phyloP scores from a whole-genome alignment of 1,284 basidiomycete genomes.

The Fistulina hepatica region DNA sequence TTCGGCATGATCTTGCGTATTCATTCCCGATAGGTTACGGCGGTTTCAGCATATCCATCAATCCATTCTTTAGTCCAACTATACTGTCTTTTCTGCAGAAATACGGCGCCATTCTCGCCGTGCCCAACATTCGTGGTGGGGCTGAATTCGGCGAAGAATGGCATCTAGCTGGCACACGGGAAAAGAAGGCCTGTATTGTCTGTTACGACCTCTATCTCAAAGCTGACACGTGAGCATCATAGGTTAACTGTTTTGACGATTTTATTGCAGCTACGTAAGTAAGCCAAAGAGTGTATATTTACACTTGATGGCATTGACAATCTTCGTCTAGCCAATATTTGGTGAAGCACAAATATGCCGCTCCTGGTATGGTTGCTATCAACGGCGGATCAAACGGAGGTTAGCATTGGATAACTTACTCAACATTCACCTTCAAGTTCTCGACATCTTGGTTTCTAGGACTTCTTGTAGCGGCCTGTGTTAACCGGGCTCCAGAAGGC shows the following conservation, averaged over 20 bases:
- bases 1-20: constrained; percentile 1
- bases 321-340: constrained; percentile 46
- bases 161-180: constrained; percentile 62
- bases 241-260: constrained; percentile 75
- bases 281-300: neutral
- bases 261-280: constrained; percentile 70
- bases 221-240: constrained; percentile 3
- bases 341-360: constrained; percentile 60
- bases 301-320: constrained; percentile 2
- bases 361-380: constrained; percentile 64
- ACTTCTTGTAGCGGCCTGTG: constrained; percentile 67
- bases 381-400: constrained; percentile 76
- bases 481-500: constrained; percentile 69
- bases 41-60: constrained; percentile 66
- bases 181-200: constrained; percentile 45
- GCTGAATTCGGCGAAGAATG: constrained; percentile 78
- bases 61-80: constrained; percentile 61
- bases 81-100: constrained; percentile 69
- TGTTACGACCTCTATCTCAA: constrained; percentile 8
- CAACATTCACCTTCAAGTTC: neutral
- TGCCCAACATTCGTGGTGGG: constrained; percentile 74
- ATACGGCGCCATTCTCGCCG: constrained; percentile 66
- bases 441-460: constrained; percentile 27
- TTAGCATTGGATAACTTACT: constrained; percentile 22
- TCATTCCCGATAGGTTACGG: constrained; percentile 48